Evolutionary conservation across 352 stramenopile species (phyloP).

Genomic region (Aphanomyces astaci): DNA sequence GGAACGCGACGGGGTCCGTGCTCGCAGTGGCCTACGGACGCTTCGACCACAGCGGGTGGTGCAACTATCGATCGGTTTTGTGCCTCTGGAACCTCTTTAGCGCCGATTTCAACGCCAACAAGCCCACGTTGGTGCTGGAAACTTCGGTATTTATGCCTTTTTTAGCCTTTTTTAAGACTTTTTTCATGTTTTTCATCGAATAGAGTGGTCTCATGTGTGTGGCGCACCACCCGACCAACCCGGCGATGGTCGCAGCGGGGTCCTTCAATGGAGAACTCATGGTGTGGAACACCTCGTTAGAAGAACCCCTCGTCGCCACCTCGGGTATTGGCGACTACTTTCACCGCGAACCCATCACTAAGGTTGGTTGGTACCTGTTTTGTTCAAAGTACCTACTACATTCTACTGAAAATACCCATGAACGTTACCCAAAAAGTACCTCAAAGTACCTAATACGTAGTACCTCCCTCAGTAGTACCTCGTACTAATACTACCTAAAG

Average conservation of each 20-base stretch:
- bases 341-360: slow-evolving; percentile 78
- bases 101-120: slow-evolving; percentile 52
- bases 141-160: no score
- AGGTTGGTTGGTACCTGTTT: slow-evolving; percentile 8
- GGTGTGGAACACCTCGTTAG: slow-evolving; percentile 62
- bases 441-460: no score
- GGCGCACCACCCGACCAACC: slow-evolving; percentile 72
- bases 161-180: background rate
- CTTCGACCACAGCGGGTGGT: slow-evolving; percentile 82
- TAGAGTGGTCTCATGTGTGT: slow-evolving; percentile 85
- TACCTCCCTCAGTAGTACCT: no score
- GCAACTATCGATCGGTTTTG: slow-evolving; percentile 76
- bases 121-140: slow-evolving; percentile 67
- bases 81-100: slow-evolving; percentile 84
- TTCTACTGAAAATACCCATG: no score
- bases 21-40: slow-evolving; percentile 77
- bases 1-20: slow-evolving; percentile 77
- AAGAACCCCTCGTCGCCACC: slow-evolving; percentile 56
- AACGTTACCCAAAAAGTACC: no score
- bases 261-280: slow-evolving; percentile 85
- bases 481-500: no score
- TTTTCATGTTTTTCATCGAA: background rate
- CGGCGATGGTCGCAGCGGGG: slow-evolving; percentile 68
- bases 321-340: slow-evolving; percentile 86
- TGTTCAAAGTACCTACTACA: background rate